Evolutionary conservation across 371 early-diverging fungal species (phyloP).

Genomic region (Mortierella sp.): DNA sequence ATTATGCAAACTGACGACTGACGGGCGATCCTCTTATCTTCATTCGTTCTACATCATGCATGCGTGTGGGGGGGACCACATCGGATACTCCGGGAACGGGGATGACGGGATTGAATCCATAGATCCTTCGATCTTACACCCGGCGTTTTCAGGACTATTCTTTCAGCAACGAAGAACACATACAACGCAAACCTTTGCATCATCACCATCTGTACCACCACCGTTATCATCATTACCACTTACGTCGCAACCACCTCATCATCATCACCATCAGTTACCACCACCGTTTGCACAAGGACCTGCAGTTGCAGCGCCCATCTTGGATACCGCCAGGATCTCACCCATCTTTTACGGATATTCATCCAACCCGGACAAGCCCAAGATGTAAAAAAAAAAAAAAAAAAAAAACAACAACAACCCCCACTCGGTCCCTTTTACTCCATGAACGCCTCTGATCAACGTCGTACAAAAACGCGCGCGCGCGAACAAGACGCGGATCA

Average conservation of each 20-base stretch:
- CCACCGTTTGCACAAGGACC: not conserved
- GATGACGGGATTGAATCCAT: not conserved
- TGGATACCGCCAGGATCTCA: conserved; percentile 41
- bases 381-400: conserved; percentile 23
- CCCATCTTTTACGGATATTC: conserved; percentile 49
- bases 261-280: not conserved
- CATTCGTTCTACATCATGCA: too few relatives aligned
- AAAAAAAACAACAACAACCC: too few relatives aligned
- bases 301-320: not conserved
- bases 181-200: conserved; percentile 1
- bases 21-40: too few relatives aligned
- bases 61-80: too few relatives aligned
- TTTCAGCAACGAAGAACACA: conserved; percentile 41
- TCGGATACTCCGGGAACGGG: too few relatives aligned
- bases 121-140: conserved; percentile 41
- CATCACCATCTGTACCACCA: not conserved
- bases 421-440: too few relatives aligned
- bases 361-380: conserved; percentile 27
- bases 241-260: not conserved
- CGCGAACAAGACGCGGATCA: too few relatives aligned
- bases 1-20: too few relatives aligned
- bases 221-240: not conserved
- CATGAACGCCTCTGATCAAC: too few relatives aligned
- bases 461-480: too few relatives aligned
- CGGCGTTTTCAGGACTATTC: conserved; percentile 47